Evolutionary conservation across 1,284 basidiomycete species (phyloP).

Genomic region (Singerocomus rubriflavus): DNA sequence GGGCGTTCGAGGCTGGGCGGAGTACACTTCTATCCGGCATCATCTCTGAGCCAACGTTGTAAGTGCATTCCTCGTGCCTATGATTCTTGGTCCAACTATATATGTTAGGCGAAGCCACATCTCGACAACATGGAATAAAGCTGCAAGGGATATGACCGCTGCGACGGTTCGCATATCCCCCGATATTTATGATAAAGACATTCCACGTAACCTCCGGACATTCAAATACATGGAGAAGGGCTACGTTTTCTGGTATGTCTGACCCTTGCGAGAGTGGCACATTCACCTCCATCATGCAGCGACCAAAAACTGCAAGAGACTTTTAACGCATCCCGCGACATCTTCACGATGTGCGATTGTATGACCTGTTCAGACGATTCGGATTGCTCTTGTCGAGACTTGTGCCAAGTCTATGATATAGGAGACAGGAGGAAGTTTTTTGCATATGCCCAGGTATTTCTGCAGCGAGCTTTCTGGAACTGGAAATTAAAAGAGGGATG

Average conservation of each 20-base stretch:
- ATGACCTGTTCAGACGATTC: slow-evolving; percentile 26
- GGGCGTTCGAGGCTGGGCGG: background rate
- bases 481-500: slow-evolving; percentile 1
- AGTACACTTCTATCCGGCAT: slow-evolving; percentile 17
- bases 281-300: slow-evolving; percentile 15
- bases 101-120: slow-evolving; percentile 31
- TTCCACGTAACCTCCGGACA: slow-evolving; percentile 39
- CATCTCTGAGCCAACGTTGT: slow-evolving; percentile 28
- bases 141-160: slow-evolving; percentile 37
- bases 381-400: slow-evolving; percentile 33
- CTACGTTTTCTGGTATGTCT: slow-evolving; percentile 43
- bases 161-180: slow-evolving; percentile 47
- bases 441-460: slow-evolving; percentile 42
- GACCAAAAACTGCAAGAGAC: slow-evolving; percentile 18
- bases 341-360: slow-evolving; percentile 35
- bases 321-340: slow-evolving; percentile 21
- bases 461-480: slow-evolving; percentile 13
- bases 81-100: slow-evolving; percentile 1
- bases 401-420: slow-evolving; percentile 25
- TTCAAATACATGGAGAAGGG: slow-evolving; percentile 53
- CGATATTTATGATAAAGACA: slow-evolving; percentile 44
- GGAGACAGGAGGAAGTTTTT: slow-evolving; percentile 22
- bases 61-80: slow-evolving; percentile 3
- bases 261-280: background rate
- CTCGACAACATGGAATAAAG: slow-evolving; percentile 40